Base-by-base conservation (phyloP, 2,329 filamentous ascomycete species). In the Xylaria sp. region DNA sequence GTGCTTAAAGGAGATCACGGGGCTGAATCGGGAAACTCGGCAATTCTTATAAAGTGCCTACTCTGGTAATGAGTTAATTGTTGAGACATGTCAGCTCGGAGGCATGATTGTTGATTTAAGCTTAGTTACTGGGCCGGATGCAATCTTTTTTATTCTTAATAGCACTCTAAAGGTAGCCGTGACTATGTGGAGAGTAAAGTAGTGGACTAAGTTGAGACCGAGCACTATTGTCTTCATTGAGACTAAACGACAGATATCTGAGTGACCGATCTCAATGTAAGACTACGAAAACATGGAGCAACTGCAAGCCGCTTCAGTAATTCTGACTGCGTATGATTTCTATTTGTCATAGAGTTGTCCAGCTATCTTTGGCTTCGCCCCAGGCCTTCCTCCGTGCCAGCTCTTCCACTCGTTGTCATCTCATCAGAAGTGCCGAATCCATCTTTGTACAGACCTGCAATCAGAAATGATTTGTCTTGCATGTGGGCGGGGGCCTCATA, bases 391-490 rank as follows among this genome's bases (percentile, higher is more conserved):
- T 33, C 51, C 25, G 23, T 52, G 25, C 15, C 20, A 15, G 3
- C 5, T 33, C 33, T 33, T 43, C 12, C 20, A 5, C 20, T 20
- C 31, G 20, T 12, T 2, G 12, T 36, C 55, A 3, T 43, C 20
- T 43, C 36, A 13, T 43, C 20, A 18, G 20, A 5, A 43, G 9
- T 41, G 33, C 55, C 55, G 15, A 57, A 57, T 31, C 55, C 55
- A 18, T 57, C 55, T 6, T 57, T 43, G 13, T 57, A 57, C 20
- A 57, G 33, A 18, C 61, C 61, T 20, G 51, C 61, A 7, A 64
- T 28, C 31, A 64, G 51, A 28, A 64, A 54, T 18, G 48, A 64
- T 25, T 52, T 64, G 25, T 64, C 61, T n/a, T 64, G 61, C 20
- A 52, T 39, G 13, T 56, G 33, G 18, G 48, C 48, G 23, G 48